Base-by-base conservation (phyloP, 306 rosid genomes). In the Castanopsis chinensis region DNA sequence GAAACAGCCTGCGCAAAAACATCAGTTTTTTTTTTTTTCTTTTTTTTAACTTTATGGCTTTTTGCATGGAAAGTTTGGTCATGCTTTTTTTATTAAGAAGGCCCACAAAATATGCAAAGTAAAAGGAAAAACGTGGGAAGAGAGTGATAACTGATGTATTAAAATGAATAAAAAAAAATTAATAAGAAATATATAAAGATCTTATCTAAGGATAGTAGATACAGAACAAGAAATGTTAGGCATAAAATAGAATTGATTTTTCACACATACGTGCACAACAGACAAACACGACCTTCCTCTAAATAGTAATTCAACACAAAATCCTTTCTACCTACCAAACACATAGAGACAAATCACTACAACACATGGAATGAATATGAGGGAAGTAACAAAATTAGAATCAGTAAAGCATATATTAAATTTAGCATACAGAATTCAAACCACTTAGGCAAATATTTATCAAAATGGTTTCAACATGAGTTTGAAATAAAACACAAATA, bases 1-100 rank as follows among this genome's bases (percentile, higher is more conserved):
- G 43, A 70, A 70, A 80, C 30, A 51, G 85, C 75, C 64, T 79
- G 25, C 23, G 19, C 17, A 33, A 37, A 41, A 53, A 63, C 37
- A 71, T 49, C 53, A 49, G 14, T 12, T 49, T 49, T 49, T 33
- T 1, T 33, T 33, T 35, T 12, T 49, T 49, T 49, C 2, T 1
- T 33, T 33, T 35, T 49, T 49, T 68, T 57, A 79, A 30, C 27
- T 33, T 18, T 49, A 49, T 17, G n/a, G 64, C 76, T 74, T 78
- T 76, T 78, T 72, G 54, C 28, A 71, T 54, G 45, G 15, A 61
- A 79, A 45, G 65, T 51, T 11, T 45, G 72, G 21, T 17, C 19
- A 78, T 73, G 28, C 30, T 35, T 68, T 35, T 33, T 49, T 33
- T 8, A 28, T 21, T 60, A 37, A 57, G 76, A 76, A 58, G 79